Conservation (phyloP, 805 yeast species). For the Tetrapisispora arboricola region DNA sequence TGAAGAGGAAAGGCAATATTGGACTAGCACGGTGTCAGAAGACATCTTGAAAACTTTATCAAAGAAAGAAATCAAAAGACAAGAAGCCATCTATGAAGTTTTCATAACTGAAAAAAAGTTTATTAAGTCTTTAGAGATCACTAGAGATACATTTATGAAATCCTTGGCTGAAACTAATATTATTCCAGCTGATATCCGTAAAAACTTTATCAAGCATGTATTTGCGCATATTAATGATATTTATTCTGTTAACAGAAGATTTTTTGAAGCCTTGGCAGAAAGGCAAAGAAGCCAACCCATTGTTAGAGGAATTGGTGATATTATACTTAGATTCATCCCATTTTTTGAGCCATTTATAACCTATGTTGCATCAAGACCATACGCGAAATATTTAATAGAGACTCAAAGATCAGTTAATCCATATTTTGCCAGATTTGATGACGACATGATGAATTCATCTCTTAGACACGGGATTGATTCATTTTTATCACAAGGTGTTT, state of each 20-base stretch:
- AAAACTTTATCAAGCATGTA: slow-evolving; percentile 82
- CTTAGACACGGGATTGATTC: slow-evolving; percentile 66
- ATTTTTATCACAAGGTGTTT: slow-evolving; percentile 87
- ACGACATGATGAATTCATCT: slow-evolving; percentile 66
- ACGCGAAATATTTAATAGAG: slow-evolving; percentile 92
- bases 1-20: slow-evolving; percentile 71
- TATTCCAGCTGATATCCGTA: slow-evolving; percentile 81
- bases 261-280: slow-evolving; percentile 81
- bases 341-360: slow-evolving; percentile 85
- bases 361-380: slow-evolving; percentile 90
- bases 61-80: slow-evolving; percentile 81
- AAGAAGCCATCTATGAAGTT: slow-evolving; percentile 89
- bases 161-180: slow-evolving; percentile 80
- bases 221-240: slow-evolving; percentile 86
- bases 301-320: slow-evolving; percentile 78
- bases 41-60: slow-evolving; percentile 67
- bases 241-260: slow-evolving; percentile 67
- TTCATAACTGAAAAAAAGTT: slow-evolving; percentile 91
- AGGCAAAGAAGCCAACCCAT: slow-evolving; percentile 82
- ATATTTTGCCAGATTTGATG: slow-evolving; percentile 85
- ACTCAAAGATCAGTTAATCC: slow-evolving; percentile 86
- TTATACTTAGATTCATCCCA: slow-evolving; percentile 73
- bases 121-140: slow-evolving; percentile 85
- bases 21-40: slow-evolving; percentile 88
- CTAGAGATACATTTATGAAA: slow-evolving; percentile 88